Evolutionary conservation across 257 asterid species (phyloP), one percentile per base, ranked within the genome.

Genomic region (Mitragyna speciosa): DNA sequence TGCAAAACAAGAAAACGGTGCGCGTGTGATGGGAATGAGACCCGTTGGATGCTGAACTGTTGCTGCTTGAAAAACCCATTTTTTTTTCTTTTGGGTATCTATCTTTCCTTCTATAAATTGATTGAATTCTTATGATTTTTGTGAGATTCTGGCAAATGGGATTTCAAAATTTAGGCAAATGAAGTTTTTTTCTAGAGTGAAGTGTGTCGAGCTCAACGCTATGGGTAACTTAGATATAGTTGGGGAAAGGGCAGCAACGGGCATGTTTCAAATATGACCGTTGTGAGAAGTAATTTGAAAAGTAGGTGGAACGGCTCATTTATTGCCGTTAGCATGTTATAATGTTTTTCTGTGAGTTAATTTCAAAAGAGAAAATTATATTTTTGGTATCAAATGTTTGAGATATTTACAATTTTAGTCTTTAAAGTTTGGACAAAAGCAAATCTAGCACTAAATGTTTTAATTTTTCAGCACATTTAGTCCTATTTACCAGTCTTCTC

Each of bases 1-100:
- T 87, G 82, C 77, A 76, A 65, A 83, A 45, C 26, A 85, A 86
- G 72, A 87, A 87, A 24, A 84, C 76, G 47, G 82, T 87, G 45
- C 59, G 86, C 17, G 89, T 81, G n/a, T 80, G 80, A 36, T 82
- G 84, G 0, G 87, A 77, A 75, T 82, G 68, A 47, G 47, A 36
- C 0, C 76, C 61, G 1, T 43, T 59, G 45, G 80, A 59, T 39
- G 80, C 61, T 28, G 83, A 63, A 24, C 69, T 83, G 28, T 36
- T 12, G 72, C 73, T 64, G 72, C 72, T 12, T 45, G 82, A 69
- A 19, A 84, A 66, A 5, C 87, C 84, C 84, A 81, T 81, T 76
- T 67, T 7, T 17, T 9, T 70, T 81, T 76, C 49, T 7, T 17
- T 9, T 70, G 15, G 10, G 49, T 59, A n/a, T 65, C 16, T n/a